Conservation (phyloP, 169 alveolate species). For the Miamiensis avidus region DNA sequence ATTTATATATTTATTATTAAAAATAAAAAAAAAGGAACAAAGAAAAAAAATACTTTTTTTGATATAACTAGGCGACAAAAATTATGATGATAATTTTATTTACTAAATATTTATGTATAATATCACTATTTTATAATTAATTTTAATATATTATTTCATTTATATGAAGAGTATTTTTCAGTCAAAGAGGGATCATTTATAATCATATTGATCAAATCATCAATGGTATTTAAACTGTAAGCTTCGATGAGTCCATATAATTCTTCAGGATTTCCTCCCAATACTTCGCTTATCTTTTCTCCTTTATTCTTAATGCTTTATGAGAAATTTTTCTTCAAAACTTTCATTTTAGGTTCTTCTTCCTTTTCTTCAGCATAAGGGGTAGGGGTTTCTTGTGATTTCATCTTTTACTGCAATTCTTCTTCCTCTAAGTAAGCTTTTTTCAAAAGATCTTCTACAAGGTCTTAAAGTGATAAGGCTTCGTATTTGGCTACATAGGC, state of each 20-base stretch:
- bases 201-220: constrained; percentile 9
- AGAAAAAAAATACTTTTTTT: too few relatives aligned
- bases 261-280: constrained; percentile 9
- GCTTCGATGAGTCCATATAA: constrained; percentile 1
- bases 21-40: too few relatives aligned
- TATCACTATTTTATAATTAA: too few relatives aligned
- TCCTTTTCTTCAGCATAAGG: neutral
- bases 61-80: too few relatives aligned
- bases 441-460: too few relatives aligned
- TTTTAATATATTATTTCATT: too few relatives aligned
- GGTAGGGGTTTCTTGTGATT: too few relatives aligned
- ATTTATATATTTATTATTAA: too few relatives aligned
- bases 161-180: neutral
- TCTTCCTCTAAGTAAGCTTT: neutral
- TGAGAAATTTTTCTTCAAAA: constrained; percentile 6
- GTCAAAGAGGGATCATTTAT: neutral
- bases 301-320: constrained; percentile 2
- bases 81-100: too few relatives aligned
- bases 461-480: too few relatives aligned
- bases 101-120: too few relatives aligned
- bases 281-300: neutral
- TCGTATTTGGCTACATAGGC: too few relatives aligned
- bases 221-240: neutral
- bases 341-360: constrained; percentile 5
- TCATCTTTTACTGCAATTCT: neutral